phyloP scores from a whole-genome alignment of 108 stramenopile species.

The Epithemia pelagica region DNA sequence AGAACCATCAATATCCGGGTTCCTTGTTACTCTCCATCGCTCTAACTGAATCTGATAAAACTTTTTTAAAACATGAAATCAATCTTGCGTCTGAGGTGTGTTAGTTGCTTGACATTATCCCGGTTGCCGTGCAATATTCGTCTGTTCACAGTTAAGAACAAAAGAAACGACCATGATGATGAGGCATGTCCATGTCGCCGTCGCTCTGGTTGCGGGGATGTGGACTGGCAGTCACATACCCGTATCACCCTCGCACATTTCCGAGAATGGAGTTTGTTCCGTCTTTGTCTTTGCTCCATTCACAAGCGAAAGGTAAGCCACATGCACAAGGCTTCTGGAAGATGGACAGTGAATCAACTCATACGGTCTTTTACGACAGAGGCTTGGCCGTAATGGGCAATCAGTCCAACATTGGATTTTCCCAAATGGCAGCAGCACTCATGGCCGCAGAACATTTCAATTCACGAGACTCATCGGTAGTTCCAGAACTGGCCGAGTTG shows the following conservation, averaged over 20 bases:
- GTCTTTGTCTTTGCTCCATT: not conserved
- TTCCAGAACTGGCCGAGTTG: conserved; percentile 10
- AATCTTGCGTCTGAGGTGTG: too few species aligned
- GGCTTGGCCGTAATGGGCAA: not conserved
- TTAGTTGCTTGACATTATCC: too few species aligned
- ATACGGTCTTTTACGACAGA: not conserved
- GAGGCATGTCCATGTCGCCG: not conserved
- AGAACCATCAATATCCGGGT: too few species aligned
- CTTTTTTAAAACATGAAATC: too few species aligned
- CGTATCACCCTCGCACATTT: not conserved
- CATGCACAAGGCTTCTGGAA: not conserved
- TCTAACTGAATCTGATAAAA: too few species aligned
- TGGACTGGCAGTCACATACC: not conserved
- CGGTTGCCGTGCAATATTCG: too few species aligned
- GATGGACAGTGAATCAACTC: not conserved
- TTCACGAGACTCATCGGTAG: conserved; percentile 11
- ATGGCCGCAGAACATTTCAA: conserved; percentile 19
- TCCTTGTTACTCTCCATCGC: too few species aligned
- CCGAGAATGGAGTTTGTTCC: not conserved
- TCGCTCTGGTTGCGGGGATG: not conserved
- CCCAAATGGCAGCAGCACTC: conserved; percentile 12
- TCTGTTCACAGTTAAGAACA: too few species aligned
- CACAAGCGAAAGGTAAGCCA: not conserved
- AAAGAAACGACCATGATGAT: not conserved
- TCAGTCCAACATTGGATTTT: conserved; percentile 13